Evolutionary conservation across 2,329 filamentous ascomycete genomes (phyloP), one percentile per base, ranked within the genome.

Genomic region (Ascomycota sp.): DNA sequence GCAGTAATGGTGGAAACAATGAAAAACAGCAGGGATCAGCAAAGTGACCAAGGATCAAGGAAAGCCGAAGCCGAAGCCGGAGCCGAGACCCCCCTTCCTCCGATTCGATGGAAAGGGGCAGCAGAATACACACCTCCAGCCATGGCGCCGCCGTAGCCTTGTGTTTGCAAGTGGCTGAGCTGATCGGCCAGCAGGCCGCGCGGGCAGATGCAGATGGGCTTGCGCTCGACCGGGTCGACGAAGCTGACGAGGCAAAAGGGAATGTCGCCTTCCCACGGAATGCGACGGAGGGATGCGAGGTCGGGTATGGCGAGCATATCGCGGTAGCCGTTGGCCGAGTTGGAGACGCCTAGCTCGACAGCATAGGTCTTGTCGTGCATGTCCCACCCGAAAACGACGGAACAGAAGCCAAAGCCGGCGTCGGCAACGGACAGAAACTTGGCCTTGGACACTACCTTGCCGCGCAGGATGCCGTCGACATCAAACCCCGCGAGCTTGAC

Each of bases 341-440:
- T 93, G 55, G 80, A 89, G 50, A 93, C 76, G 44, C 69, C 68
- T 38, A 93, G 67, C 55, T 93, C 83, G 42, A 66, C 71, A 49
- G 80, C 75, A 52, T 93, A 94, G 8, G 81, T 91, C 57, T 72
- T 65, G 46, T 94, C 85, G 53, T 94, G 83, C 81, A 93, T 92
- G 53, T 94, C 83, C 85, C 85, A 93, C 48, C 85, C 83, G 44
- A 92, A 93, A 39, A 93, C 72, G 40, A 93, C 82, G 13, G 79
- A 89, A 60, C 85, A 93, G 61, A 93, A 93, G 31, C 83, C 85
- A 43, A 93, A 93, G 30, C 83, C 85, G 27, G 71, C 65, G 25
- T 68, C 54, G n/a, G 75, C 75, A 31, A 93, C 68, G 20, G 78
- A 81, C 23, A 93, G 59, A 52, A 94, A 93, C 57, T 94, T 93